Percentiles rank a stretch among this genome's conserved stretches.
These are phyloP conservation scores for Fraxinus velutina DNA, from an alignment of 305 asterid genomes.

Conservation along the genomic window DNA sequence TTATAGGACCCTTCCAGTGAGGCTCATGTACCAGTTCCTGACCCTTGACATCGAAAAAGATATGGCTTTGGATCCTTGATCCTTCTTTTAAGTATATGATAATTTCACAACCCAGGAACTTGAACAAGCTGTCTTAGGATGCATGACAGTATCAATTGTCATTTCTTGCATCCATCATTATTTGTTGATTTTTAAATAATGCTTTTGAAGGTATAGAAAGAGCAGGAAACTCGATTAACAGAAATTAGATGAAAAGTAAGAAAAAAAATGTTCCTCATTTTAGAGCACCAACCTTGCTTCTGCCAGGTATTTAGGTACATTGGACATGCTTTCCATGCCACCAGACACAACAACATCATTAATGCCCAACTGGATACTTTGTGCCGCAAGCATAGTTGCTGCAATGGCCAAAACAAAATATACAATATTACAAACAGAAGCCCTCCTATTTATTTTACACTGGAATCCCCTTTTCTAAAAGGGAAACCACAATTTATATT, in stretches of 20 bases:
- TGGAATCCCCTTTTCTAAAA: neutral
- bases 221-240: neutral
- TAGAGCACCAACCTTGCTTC: constrained; percentile 75
- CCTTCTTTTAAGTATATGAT: neutral
- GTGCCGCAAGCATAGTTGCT: constrained; percentile 97
- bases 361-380: constrained; percentile 85
- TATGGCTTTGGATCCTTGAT: neutral
- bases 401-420: constrained; percentile 29
- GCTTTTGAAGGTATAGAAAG: neutral
- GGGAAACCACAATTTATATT: neutral
- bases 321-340: constrained; percentile 99
- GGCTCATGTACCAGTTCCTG: neutral
- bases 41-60: neutral
- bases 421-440: neutral
- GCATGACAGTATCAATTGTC: neutral
- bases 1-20: neutral
- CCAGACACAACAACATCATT: constrained; percentile 94
- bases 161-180: constrained; percentile 1
- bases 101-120: neutral
- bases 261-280: constrained; percentile 6
- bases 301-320: constrained; percentile 85
- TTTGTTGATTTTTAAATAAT: neutral
- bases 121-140: neutral
- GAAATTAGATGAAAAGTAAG: neutral
- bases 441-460: neutral